phyloP scores from a whole-genome alignment of 768 basidiomycete species.

The Pisolithus sp. region DNA sequence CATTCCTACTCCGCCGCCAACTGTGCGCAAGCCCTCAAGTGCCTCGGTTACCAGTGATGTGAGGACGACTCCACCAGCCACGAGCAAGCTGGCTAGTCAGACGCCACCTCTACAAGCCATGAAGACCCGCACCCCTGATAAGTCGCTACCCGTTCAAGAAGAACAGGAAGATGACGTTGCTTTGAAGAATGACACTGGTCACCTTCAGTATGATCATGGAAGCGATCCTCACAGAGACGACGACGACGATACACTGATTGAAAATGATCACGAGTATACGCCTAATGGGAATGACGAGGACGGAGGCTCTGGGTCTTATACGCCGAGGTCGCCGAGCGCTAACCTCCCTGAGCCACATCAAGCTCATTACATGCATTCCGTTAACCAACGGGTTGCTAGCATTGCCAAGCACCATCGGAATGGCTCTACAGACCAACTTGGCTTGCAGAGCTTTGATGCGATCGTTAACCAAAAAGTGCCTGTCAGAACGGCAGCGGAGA shows the following conservation, averaged over 20 bases:
- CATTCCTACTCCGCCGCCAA: constrained; percentile 24
- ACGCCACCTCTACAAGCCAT: constrained; percentile 52
- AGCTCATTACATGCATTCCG: constrained; percentile 22
- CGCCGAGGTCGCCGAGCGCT: constrained; percentile 62
- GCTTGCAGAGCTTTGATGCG: constrained; percentile 53
- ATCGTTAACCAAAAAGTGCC: constrained; percentile 43
- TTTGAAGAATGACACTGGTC: constrained; percentile 35
- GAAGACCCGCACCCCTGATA: constrained; percentile 55
- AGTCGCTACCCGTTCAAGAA: constrained; percentile 72
- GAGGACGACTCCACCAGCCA: constrained; percentile 31
- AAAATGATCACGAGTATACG: constrained; percentile 31
- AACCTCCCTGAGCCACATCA: constrained; percentile 46
- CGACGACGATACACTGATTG: constrained; percentile 40
- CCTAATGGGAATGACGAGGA: constrained; percentile 34
- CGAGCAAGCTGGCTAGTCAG: constrained; percentile 38
- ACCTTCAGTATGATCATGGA: constrained; percentile 29
- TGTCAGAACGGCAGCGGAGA: constrained; percentile 21
- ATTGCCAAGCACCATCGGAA: constrained; percentile 47
- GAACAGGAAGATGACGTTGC: constrained; percentile 62
- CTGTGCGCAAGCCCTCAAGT: constrained; percentile 20
- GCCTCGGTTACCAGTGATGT: constrained; percentile 14
- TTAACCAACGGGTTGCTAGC: constrained; percentile 26
- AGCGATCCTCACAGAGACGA: constrained; percentile 38
- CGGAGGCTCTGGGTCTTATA: constrained; percentile 52
- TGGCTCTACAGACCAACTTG: constrained; percentile 56